phyloP scores from a whole-genome alignment of 805 yeast species.

The Phaffomyces thermotolerans region DNA sequence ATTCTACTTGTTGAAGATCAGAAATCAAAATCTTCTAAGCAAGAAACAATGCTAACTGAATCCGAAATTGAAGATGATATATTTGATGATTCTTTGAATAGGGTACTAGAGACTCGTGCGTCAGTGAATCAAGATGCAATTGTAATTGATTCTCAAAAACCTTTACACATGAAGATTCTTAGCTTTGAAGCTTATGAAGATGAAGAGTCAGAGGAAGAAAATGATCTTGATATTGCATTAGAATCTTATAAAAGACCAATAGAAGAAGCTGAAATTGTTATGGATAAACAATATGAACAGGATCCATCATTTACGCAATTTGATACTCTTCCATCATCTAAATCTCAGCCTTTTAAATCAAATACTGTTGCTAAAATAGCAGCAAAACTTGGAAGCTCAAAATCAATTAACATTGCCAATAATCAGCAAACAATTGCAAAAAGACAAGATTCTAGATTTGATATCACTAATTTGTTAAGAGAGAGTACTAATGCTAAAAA shows the following conservation, averaged over 20 bases:
- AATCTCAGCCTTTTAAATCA: not conserved
- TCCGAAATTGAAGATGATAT: not conserved
- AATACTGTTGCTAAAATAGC: not conserved
- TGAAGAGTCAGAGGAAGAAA: not conserved
- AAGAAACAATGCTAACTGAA: not conserved
- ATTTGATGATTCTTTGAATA: constrained; percentile 3
- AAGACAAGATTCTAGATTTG: constrained; percentile 2
- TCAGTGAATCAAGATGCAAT: not conserved
- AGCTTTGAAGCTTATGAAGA: constrained; percentile 10
- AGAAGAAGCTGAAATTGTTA: constrained; percentile 8
- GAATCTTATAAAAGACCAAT: not conserved
- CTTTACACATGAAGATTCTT: constrained; percentile 1
- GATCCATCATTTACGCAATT: constrained; percentile 5
- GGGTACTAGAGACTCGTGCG: not conserved
- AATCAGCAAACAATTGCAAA: not conserved
- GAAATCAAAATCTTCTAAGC: no score
- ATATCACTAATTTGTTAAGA: constrained; percentile 16
- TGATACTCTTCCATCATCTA: not conserved
- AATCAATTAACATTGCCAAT: not conserved
- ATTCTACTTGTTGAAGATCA: no score
- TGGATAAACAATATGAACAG: constrained; percentile 15
- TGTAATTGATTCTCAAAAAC: not conserved
- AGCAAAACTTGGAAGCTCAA: not conserved
- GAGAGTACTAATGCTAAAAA: constrained; percentile 1
- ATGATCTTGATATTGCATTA: not conserved